Conservation (phyloP, 768 basidiomycete species). For the Collybia mongolica region DNA sequence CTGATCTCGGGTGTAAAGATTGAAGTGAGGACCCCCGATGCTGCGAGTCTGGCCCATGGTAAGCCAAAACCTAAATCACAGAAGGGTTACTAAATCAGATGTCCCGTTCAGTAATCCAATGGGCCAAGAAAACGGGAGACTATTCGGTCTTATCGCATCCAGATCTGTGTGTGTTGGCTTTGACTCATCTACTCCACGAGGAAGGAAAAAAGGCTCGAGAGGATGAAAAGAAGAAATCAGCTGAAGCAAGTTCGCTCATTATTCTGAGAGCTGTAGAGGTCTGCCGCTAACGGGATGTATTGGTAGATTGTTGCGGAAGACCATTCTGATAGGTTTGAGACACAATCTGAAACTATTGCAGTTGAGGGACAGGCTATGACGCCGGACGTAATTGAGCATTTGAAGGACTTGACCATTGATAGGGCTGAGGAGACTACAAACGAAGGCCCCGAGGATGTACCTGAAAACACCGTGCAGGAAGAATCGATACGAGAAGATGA, state of each 20-base stretch:
- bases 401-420: slow-evolving; percentile 11
- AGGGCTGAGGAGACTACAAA: not conserved
- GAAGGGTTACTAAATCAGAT: not conserved
- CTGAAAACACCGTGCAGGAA: slow-evolving; percentile 13
- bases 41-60: slow-evolving; percentile 67
- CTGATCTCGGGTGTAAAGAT: slow-evolving; percentile 76
- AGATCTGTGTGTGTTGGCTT: slow-evolving; percentile 87
- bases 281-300: too few relatives aligned
- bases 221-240: slow-evolving; percentile 18
- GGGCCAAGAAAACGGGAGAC: slow-evolving; percentile 96
- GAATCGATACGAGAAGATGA: slow-evolving; percentile 17
- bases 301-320: too few relatives aligned
- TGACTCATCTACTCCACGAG: slow-evolving; percentile 78
- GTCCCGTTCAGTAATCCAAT: slow-evolving; percentile 69
- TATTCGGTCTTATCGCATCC: slow-evolving; percentile 88
- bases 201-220: slow-evolving; percentile 40
- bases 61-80: slow-evolving; percentile 14
- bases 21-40: slow-evolving; percentile 66
- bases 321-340: too few relatives aligned
- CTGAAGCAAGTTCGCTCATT: slow-evolving; percentile 15
- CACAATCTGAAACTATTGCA: too few relatives aligned
- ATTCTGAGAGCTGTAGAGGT: too few relatives aligned
- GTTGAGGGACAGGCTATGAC: too few relatives aligned
- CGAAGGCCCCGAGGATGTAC: not conserved
- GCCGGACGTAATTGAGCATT: too few relatives aligned